Base-by-base conservation (phyloP, 176 grass and related monocot species). In the Typha latifolia region DNA sequence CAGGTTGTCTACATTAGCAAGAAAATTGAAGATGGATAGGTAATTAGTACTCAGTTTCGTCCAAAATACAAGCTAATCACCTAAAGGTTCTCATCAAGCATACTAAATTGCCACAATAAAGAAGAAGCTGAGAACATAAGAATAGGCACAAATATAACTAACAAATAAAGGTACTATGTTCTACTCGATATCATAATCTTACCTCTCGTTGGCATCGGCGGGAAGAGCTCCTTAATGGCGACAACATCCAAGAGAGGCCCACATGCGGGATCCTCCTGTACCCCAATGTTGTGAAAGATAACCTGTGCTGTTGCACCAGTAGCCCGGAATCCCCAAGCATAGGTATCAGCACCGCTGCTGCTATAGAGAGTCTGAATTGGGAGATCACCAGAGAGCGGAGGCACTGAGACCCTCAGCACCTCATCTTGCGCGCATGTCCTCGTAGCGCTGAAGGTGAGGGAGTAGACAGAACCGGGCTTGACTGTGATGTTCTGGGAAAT, bases 401-500 rank as follows among this genome's bases (percentile, higher is more conserved):
- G 89, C 55, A 69, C 53, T 3, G 49, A 22, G 22, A 79, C 77
- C 51, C 59, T 64, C 49, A 69, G 71, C 69, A 72, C 69, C 86
- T 99, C 94, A 79, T 99, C 89, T 81, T 93, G 89, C 22, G 94
- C 89, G 71, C 94, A 99, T 12, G 94, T 99, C 66, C 94, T 75
- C 50, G 94, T 99, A 19, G 94, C 89, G 27, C 89, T 76, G 77
- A 99, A 99, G 7, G 94, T 99, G 63, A 99, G 76, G 26, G 94
- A 78, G 78, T 99, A 99, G n/a, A 90, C 73, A 21, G 89, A 14
- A 14, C 94, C 89, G 0, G 94, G 94, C 7, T 78, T 84, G 24
- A 93, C 94, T 27, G 81, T 82, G 3, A 99, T 76, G 77, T 99
- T 99, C 81, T 99, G 94, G 12, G 89, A 72, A 43, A 87, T 85